Conservation (phyloP, 2,329 filamentous ascomycete genomes). For the Pyrenophora teres region DNA sequence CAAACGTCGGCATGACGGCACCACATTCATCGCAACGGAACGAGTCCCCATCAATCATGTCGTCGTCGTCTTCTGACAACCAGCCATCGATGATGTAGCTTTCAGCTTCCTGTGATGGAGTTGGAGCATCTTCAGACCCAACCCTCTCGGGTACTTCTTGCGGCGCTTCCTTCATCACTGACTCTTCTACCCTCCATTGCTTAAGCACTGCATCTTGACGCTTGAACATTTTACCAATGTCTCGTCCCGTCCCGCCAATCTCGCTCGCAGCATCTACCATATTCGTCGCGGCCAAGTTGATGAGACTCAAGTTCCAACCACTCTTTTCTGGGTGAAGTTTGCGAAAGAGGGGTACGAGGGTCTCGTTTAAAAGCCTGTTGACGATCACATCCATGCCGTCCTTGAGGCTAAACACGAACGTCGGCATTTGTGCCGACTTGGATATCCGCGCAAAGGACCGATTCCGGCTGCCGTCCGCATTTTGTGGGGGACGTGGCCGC, state of each 20-base stretch:
- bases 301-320: constrained; percentile 78
- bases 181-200: constrained; percentile 64
- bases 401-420: constrained; percentile 70
- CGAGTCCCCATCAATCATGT: constrained; percentile 34
- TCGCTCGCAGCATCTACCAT: constrained; percentile 63
- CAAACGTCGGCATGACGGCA: constrained; percentile 61
- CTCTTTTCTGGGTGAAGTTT: constrained; percentile 70
- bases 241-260: constrained; percentile 61
- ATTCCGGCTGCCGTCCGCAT: constrained; percentile 58
- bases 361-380: constrained; percentile 70
- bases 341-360: constrained; percentile 72
- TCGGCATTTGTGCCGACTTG: constrained; percentile 73
- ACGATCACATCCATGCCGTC: constrained; percentile 64
- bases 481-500: constrained; percentile 62
- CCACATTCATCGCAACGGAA: constrained; percentile 58
- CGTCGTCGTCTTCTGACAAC: constrained; percentile 44
- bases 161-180: constrained; percentile 9
- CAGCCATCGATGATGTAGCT: constrained; percentile 24
- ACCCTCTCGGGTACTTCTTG: constrained; percentile 2
- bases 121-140: constrained; percentile 43
- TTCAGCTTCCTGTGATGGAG: constrained; percentile 28
- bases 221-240: constrained; percentile 84
- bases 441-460: constrained; percentile 73
- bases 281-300: constrained; percentile 88
- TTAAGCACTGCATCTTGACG: constrained; percentile 71